Evolutionary conservation across 148 eudicot genomes (phyloP), one percentile per base, ranked within the genome.

Genomic region (Camellia sinensis): DNA sequence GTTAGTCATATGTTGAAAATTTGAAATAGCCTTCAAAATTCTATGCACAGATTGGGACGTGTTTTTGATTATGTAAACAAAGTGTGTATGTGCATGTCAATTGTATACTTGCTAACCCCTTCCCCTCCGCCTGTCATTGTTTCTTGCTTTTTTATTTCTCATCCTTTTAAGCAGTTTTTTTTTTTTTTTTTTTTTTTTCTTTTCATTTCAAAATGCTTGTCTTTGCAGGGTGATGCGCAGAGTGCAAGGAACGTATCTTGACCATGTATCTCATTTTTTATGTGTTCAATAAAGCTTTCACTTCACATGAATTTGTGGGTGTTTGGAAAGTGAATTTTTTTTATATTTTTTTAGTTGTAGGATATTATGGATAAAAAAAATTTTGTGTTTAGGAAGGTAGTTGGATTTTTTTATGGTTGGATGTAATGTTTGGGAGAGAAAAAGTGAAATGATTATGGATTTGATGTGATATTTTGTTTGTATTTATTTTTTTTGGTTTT

Each of bases 171-270:
- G 29, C n/a, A 50, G 0, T 13, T 7, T 2, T 13, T 2, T 22
- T 18, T 14, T 45, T 19, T 59, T 29, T 29, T 29, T 0, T 29
- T 29, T 29, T 18, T 60, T 43, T 41, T 41, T 29, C 37, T 29
- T 29, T 29, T 29, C 37, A 29, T 29, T 75, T 60, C 18, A 43
- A 41, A 73, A 54, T 75, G 52, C 15, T 8, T 75, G 52, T 43
- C 0, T 46, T 75, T 75, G 37, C 67, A 75, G 78, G 78, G 67
- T 75, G 53, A 59, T 75, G 66, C 66, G 59, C 5, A 0, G 18
- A 29, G 37, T 4, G 66, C 53, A 1, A 9, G 48, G 78, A 14
- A 9, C 46, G 3, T 3, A 41, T 12, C 78, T 59, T 75, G 67
- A 44, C 44, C 40, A 44, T 60, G 50, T 60, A 60, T 75, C 7